These are phyloP conservation scores for Pestalotiopsis sp. DNA, from an alignment of 2,329 filamentous ascomycete species.

Conservation along the genomic window DNA sequence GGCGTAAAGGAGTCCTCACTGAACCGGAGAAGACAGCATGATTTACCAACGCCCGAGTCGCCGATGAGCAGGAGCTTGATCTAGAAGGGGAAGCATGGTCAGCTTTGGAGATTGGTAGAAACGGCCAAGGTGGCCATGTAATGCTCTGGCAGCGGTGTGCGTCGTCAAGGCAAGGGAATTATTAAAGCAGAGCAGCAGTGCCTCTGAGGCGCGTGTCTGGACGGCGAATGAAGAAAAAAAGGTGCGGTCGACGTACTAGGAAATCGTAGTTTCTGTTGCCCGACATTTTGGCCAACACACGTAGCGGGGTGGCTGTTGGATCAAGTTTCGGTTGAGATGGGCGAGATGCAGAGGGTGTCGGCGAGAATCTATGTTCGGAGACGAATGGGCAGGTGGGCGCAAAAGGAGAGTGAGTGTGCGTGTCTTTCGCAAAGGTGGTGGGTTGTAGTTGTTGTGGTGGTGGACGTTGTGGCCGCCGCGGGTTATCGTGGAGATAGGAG, in stretches of 20 bases:
- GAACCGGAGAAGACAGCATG: conserved; percentile 94
- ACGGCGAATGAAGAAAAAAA: neutral
- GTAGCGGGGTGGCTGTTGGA: conserved; percentile 24
- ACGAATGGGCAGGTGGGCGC: neutral
- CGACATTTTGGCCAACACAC: conserved; percentile 67
- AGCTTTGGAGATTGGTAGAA: conserved; percentile 17
- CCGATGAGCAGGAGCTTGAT: conserved; percentile 97
- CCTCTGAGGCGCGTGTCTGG: neutral
- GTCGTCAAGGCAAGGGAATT: neutral
- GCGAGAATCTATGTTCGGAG: neutral
- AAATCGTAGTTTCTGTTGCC: conserved; percentile 99
- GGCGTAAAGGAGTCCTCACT: conserved; percentile 97
- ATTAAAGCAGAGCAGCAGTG: neutral
- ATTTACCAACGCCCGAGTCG: conserved; percentile 96
- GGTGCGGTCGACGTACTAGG: conserved; percentile 65
- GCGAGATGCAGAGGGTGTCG: conserved; percentile 5
- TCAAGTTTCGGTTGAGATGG: conserved; percentile 15
- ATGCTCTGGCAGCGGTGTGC: neutral
- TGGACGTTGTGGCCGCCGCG: neutral
- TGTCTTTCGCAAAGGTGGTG: neutral
- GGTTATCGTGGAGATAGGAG: conserved; percentile 2
- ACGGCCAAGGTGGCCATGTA: neutral
- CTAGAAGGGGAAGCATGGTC: conserved; percentile 44
- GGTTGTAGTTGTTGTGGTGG: neutral
- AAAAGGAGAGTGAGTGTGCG: neutral